Evolutionary conservation across 2,329 filamentous ascomycete genomes (phyloP), one percentile per base, ranked within the genome.

Genomic region (Venturia oleaginea): DNA sequence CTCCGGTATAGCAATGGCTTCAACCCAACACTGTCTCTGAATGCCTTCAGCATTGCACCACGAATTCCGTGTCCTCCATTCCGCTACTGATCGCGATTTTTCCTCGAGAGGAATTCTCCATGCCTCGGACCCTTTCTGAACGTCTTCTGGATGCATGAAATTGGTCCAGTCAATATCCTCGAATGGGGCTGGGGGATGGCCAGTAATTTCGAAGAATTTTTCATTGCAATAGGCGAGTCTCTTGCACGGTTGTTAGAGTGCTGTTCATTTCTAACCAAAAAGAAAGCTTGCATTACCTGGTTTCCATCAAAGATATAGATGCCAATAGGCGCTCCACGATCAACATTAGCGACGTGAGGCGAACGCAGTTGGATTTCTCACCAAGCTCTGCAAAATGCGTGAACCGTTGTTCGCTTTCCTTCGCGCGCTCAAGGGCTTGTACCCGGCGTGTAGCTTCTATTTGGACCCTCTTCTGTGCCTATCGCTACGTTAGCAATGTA

Each of bases 191-290:
- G 3, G 43, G 27, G 64, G 64, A 59, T 64, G 61, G 15, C 64
- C 64, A 11, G 61, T 65, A 24, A 65, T 62, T 11, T 64, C 64
- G 24, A 65, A 63, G 30, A 64, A 65, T 27, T 54, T 11, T 13
- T 64, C 46, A 34, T 65, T 65, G 32, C 64, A 64, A 46, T 59
- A 65, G 8, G 22, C 30, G 13, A 30, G 13, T 30, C 30, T 51
- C 46, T 51, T 46, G 19, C 46, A 51, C 3, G 6, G 5, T 17
- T 13, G 46, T 51, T n/a, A 51, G 46, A 51, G 22, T 4, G 13
- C 2, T 15, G 46, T 7, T 4, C 2, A 2, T 2, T 30, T 27
- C 7, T 30, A 24, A 17, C 46, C n/a, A n/a, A n/a, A n/a, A n/a
- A 17, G 22, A 17, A 6, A 15, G 22, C 13, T 15, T 30, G 22